Evolutionary conservation across 495 filamentous ascomycete genomes (phyloP).

Genomic region (Neurospora terricola): DNA sequence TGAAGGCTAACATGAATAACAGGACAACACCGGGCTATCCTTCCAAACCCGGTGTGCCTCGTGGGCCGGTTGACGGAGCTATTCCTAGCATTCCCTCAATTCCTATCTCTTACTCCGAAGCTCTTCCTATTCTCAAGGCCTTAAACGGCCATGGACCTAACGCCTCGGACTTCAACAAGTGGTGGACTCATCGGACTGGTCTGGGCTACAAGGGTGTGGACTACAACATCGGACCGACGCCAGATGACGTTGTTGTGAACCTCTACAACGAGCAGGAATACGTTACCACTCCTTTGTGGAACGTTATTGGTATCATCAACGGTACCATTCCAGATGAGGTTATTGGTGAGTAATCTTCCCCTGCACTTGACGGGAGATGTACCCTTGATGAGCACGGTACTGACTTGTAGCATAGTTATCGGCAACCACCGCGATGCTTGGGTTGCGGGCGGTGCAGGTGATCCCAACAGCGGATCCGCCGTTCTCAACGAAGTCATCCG

Average conservation of each 20-base stretch:
- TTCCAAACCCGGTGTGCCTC: constrained; percentile 80
- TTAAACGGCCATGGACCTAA: constrained; percentile 81
- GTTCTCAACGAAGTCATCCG: constrained; percentile 79
- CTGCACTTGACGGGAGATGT: not conserved
- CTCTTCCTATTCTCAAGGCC: constrained; percentile 72
- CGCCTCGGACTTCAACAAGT: constrained; percentile 63
- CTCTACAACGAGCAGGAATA: constrained; percentile 85
- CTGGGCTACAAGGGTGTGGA: constrained; percentile 74
- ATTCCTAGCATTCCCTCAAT: constrained; percentile 85
- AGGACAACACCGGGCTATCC: constrained; percentile 87
- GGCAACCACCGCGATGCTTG: constrained; percentile 95
- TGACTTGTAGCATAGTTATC: constrained; percentile 45
- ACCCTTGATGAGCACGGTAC: not conserved
- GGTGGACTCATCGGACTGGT: constrained; percentile 61
- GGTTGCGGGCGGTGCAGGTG: constrained; percentile 79
- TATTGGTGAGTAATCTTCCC: constrained; percentile 15
- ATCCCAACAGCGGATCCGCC: constrained; percentile 86
- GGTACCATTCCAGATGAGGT: constrained; percentile 77
- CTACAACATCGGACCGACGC: constrained; percentile 87
- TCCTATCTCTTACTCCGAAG: constrained; percentile 83
- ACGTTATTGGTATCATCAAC: constrained; percentile 90
- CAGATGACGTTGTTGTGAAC: constrained; percentile 63
- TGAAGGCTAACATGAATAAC: constrained; percentile 2
- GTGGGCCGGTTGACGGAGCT: constrained; percentile 53
- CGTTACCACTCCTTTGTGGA: constrained; percentile 81